Evolutionary conservation across 2,329 filamentous ascomycete species (phyloP).

Genomic region (Rasamsonia emersonii): DNA sequence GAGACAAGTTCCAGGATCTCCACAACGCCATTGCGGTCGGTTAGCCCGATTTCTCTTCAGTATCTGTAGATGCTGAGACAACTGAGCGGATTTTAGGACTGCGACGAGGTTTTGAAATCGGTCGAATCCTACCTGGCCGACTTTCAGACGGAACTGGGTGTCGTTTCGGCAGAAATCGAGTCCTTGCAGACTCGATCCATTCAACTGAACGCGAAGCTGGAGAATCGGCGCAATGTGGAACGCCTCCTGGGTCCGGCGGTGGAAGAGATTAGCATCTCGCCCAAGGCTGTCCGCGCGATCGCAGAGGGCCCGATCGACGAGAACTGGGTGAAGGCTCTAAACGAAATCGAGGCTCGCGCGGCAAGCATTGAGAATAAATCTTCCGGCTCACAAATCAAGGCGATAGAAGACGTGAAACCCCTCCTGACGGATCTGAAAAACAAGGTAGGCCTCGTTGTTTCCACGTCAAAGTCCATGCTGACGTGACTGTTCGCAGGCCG

Average conservation of each 20-base stretch:
- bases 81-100: conserved; percentile 48
- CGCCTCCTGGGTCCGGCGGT: conserved; percentile 79
- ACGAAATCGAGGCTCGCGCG: conserved; percentile 73
- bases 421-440: conserved; percentile 74
- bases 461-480: conserved; percentile 1
- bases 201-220: conserved; percentile 71
- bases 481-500: conserved; percentile 46
- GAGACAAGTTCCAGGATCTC: conserved; percentile 77
- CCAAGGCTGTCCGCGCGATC: conserved; percentile 73
- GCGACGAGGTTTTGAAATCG: conserved; percentile 85
- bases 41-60: neutral
- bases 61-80: neutral
- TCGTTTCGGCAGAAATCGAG: conserved; percentile 92
- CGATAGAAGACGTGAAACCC: conserved; percentile 73
- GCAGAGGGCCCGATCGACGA: conserved; percentile 85
- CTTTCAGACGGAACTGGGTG: conserved; percentile 87
- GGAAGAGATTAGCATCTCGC: conserved; percentile 84
- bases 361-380: conserved; percentile 61
- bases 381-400: conserved; percentile 59
- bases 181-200: conserved; percentile 79
- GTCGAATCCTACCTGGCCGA: conserved; percentile 87
- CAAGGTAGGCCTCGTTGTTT: conserved; percentile 48
- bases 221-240: conserved; percentile 84
- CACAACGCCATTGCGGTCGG: conserved; percentile 67
- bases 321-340: conserved; percentile 71